Evolutionary conservation across 2,329 filamentous ascomycete genomes (phyloP), one percentile per base, ranked within the genome.

Genomic region (Pestalotiopsis sp.): DNA sequence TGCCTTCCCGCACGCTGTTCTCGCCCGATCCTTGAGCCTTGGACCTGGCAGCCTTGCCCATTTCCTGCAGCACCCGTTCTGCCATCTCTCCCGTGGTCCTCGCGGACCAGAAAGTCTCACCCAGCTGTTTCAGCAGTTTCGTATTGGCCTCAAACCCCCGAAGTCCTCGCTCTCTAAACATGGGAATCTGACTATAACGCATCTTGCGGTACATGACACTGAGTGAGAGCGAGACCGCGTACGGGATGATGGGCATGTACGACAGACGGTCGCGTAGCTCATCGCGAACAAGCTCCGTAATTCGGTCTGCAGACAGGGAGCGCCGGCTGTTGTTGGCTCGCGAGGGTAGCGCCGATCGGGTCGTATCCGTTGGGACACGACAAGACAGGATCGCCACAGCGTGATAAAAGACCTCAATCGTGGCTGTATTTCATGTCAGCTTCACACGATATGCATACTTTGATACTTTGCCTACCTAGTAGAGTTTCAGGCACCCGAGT

Each of bases 171-270:
- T 82, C 82, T 4, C 88, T 84, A 69, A 89, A 90, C 82, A 89
- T 86, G 1, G 88, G 85, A 0, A 90, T 79, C 13, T 84, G 84
- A 68, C 87, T 89, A 72, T 90, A 86, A 1, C 89, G 83, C 87
- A 91, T 89, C 74, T 90, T 90, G 59, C 87, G 84, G 71, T 91
- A 91, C 13, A 87, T 86, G 1, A 91, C 87, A 61, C 87, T 89
- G 1, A 91, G 81, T 0, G 89, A 86, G 0, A 91, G 82, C 0
- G 88, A 89, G 0, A 91, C 82, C 0, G 87, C 88, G 68, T 91
- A 91, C 0, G 89, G 88, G 0, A 91, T 82, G 69, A 90, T 86
- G 0, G 89, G 88, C 39, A 90, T 81, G 0, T 87, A 77, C 1
- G 75, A 74, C 3, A 82, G 71, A 39, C 80, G 83, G 41, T 84